Conservation (phyloP, 305 asterid genomes). For the Solanum hybrid region DNA sequence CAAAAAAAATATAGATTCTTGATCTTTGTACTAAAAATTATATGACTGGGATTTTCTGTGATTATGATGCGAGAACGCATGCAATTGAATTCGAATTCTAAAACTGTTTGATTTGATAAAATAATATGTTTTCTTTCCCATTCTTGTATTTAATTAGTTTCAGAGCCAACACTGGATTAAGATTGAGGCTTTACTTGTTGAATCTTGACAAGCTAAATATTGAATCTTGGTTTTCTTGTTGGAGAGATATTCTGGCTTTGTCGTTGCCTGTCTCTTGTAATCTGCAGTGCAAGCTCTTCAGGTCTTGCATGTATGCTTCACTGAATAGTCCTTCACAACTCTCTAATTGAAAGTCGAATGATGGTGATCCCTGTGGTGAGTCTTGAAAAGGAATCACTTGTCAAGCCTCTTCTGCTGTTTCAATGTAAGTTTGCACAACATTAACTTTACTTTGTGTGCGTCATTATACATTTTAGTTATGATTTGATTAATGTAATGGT, state of each 20-base stretch:
- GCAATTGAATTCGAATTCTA: not conserved
- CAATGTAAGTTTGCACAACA: conserved; percentile 41
- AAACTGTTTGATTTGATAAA: not conserved
- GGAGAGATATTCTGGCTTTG: not conserved
- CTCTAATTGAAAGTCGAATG: conserved; percentile 66
- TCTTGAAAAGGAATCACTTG: conserved; percentile 47
- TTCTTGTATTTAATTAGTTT: not conserved
- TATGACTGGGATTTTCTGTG: not conserved
- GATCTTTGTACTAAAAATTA: not conserved
- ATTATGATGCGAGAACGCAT: not conserved
- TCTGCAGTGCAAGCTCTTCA: conserved; percentile 78
- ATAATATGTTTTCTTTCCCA: not conserved
- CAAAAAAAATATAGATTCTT: not conserved
- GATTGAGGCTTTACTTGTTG: conserved; percentile 11
- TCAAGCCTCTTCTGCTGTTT: conserved; percentile 55
- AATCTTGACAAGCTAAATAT: not conserved
- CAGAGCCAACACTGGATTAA: conserved; percentile 13
- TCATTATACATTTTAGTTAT: not conserved
- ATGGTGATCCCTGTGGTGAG: conserved; percentile 93
- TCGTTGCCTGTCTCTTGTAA: not conserved
- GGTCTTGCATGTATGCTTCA: conserved; percentile 61
- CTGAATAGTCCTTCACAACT: conserved; percentile 67
- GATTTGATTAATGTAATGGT: not conserved
- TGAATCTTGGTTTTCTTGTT: conserved; percentile 3
- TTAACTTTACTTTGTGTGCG: not conserved